Base-by-base conservation (phyloP, 805 yeast species). In the Sugiyamaella smithiae region DNA sequence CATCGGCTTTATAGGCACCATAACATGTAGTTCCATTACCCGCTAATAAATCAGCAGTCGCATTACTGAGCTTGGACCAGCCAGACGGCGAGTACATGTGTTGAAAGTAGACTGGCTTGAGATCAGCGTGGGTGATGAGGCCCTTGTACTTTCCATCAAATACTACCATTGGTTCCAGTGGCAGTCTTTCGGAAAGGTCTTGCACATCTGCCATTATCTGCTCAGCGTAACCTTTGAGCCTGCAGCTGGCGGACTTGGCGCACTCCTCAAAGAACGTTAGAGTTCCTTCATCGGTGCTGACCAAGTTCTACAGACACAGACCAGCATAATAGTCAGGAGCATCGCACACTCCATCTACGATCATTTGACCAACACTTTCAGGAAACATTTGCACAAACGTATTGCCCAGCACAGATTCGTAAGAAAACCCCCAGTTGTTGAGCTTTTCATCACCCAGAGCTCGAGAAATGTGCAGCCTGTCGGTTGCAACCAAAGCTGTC, bases 341-440 rank as follows among this genome's bases (percentile, higher is more conserved):
- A 40, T 57, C 59, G 14, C 44, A 45, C 8, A 54, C 58, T 24
- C 61, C 61, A 45, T 57, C 60, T n/a, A 57, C 46, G 25, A 57
- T 51, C 41, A 57, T 31, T 5, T 56, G 32, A 8, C 48, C 50
- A 11, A 55, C 56, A 20, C 40, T 43, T 1, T 47, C 47, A 31
- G 61, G 61, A 49, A 53, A 57, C 50, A 57, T 44, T 22, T 52
- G 57, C 19, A 60, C 61, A 46, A 54, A 57, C 14, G 58, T 55
- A 37, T 48, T 52, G 8, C 61, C 61, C 3, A 56, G 40, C n/a
- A 57, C 51, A 8, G 54, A 46, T 11, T 60, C 61, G 41, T 57
- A 57, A 31, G 58, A 54, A 49, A 54, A 57, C 28, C 61, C 61
- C 61, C 61, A 57, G 50, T 57, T 57, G 47, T 57, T 57, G 23